phyloP scores from a whole-genome alignment of 331 rosid species.

The Prunus yedoensis region DNA sequence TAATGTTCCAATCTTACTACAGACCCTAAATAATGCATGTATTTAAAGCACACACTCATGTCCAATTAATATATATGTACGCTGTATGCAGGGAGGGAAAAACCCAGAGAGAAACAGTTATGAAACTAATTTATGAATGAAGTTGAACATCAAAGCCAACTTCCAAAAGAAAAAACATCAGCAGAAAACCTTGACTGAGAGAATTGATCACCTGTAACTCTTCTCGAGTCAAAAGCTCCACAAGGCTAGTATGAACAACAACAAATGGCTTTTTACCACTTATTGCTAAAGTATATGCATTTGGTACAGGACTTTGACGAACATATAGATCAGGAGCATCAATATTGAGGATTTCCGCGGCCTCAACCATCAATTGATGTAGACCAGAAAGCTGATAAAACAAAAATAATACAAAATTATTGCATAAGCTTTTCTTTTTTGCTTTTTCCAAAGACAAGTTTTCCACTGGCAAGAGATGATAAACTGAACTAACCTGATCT shows the following conservation, averaged over 20 bases:
- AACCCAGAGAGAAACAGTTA: too few relatives aligned
- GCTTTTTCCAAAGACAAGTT: neutral
- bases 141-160: neutral
- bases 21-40: too few relatives aligned
- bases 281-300: slow-evolving; percentile 94
- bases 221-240: slow-evolving; percentile 82
- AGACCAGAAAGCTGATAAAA: slow-evolving; percentile 78
- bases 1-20: too few relatives aligned
- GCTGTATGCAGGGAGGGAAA: neutral
- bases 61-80: too few relatives aligned
- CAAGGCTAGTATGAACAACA: slow-evolving; percentile 91
- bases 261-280: slow-evolving; percentile 90
- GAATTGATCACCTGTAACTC: slow-evolving; percentile 75
- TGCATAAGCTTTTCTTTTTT: neutral
- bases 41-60: too few relatives aligned
- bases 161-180: neutral
- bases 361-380: slow-evolving; percentile 73
- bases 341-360: slow-evolving; percentile 72
- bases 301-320: slow-evolving; percentile 96
- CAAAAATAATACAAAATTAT: slow-evolving; percentile 8
- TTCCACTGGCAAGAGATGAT: neutral
- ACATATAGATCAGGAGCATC: slow-evolving; percentile 86
- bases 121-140: neutral
- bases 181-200: neutral
- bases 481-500: slow-evolving; percentile 57